A percentile compares a stretch with the other conserved stretches of the same genome.
Evolutionary conservation across 805 yeast species (phyloP).

Genomic region (Yarrowia osloensis): DNA sequence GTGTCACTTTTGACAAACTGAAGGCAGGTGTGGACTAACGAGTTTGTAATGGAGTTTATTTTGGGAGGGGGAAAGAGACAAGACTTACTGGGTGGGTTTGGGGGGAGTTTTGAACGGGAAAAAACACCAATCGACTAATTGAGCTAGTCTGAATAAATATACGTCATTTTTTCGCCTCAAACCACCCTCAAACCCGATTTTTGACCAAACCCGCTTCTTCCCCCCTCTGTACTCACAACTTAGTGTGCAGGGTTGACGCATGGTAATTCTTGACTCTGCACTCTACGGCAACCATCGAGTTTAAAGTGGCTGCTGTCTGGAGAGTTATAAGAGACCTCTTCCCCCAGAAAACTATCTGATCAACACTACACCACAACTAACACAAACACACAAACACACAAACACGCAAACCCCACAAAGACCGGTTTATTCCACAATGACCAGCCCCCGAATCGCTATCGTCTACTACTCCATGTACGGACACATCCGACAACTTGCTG

Average conservation of each 20-base stretch:
- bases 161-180: too few species aligned
- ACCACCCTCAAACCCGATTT: too few species aligned
- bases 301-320: neutral
- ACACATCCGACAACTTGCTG: slow-evolving; percentile 70
- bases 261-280: slow-evolving; percentile 19
- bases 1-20: neutral
- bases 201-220: too few species aligned
- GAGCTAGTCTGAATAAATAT: neutral
- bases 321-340: neutral
- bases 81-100: too few species aligned
- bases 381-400: neutral
- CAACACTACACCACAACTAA: neutral
- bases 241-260: neutral
- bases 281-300: slow-evolving; percentile 1
- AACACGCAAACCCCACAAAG: too few species aligned
- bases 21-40: neutral
- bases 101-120: too few species aligned
- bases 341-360: too few species aligned
- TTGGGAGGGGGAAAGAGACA: neutral
- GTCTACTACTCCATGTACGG: slow-evolving; percentile 81
- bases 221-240: neutral
- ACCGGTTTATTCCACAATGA: too few species aligned
- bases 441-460: slow-evolving; percentile 67
- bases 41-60: slow-evolving; percentile 1
- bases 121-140: too few species aligned